Evolutionary conservation across 2,329 filamentous ascomycete genomes (phyloP), one percentile per base, ranked within the genome.

Genomic region (Verticillium dahliae): DNA sequence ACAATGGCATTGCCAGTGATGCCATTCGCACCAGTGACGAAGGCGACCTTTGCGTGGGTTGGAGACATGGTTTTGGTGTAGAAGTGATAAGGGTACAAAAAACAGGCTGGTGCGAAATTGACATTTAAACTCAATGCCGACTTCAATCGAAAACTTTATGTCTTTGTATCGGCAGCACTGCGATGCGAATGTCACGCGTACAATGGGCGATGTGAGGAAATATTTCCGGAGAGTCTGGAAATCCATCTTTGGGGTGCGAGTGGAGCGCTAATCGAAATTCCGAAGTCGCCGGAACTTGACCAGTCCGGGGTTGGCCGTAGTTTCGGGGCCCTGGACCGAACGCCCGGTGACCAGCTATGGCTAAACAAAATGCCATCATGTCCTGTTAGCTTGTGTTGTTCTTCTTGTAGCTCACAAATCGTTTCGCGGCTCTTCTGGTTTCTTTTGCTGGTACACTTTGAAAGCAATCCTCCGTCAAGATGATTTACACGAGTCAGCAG

Each of bases 1-100:
- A 75, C 62, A 15, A 76, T 69, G 1, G 72, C 70, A 57, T 65
- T 63, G 6, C 74, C 74, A 54, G 65, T 72, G 54, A 75, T 72
- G 33, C 74, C 73, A 63, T 74, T 75, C 14, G 60, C 67, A 41
- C 56, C 56, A 27, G 37, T 57, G 37, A 57, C 56, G 37, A 57
- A 41, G 18, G 56, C 56, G 35, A 35, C 72, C 73, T 57, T 57
- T 37, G 56, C 56, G 34, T 18, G 15, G 22, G 56, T 3, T 14
- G 56, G 15, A 18, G 56, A 57, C 56, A 57, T 57, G 55, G 34
- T 39, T 57, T 37, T 10, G n/a, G 15, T 4, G 41, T 50, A 50
- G n/a, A 7, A 50, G 5, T 50, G n/a, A 18, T 22, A 18, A 27
- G 7, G 22, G 6, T 22, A 50, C 41, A 22, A 11, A 18, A 52